Conservation (phyloP, 2,329 filamentous ascomycete genomes). For the Achaetomium macrosporum region DNA sequence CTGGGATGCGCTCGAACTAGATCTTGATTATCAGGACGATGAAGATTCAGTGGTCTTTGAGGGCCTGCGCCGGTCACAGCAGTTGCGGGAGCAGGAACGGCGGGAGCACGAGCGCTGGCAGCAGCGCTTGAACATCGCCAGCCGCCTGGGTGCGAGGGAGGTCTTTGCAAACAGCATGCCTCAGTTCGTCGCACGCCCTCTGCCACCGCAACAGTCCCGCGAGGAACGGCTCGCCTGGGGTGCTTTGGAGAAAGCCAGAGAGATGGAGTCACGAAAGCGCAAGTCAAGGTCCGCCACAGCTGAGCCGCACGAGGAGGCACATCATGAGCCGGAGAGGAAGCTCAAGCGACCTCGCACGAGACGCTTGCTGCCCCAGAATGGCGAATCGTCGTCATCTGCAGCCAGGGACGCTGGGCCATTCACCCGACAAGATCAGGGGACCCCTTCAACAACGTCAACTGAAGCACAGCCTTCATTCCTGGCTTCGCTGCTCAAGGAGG, state of each 20-base stretch:
- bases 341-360: constrained; percentile 82
- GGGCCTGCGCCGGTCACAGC: constrained; percentile 48
- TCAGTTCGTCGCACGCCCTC: constrained; percentile 51
- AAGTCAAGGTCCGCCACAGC: constrained; percentile 64
- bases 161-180: constrained; percentile 61
- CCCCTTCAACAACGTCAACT: constrained; percentile 12
- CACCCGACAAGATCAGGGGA: constrained; percentile 15
- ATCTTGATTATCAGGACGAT: constrained; percentile 82
- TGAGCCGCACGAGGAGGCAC: constrained; percentile 62
- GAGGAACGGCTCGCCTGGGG: constrained; percentile 87
- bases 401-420: constrained; percentile 16
- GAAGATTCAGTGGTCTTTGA: constrained; percentile 50
- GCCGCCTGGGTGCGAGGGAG: constrained; percentile 67
- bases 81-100: constrained; percentile 45
- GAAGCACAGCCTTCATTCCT: constrained; percentile 69
- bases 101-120: constrained; percentile 70
- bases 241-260: constrained; percentile 77
- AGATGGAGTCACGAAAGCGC: constrained; percentile 67
- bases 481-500: constrained; percentile 80
- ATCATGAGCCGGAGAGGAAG: constrained; percentile 70
- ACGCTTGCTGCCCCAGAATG: constrained; percentile 44
- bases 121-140: constrained; percentile 74
- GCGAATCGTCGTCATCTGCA: constrained; percentile 39
- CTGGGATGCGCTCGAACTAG: constrained; percentile 64
- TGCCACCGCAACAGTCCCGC: constrained; percentile 56